A percentile compares a stretch with the other conserved stretches of the same genome.
These are phyloP conservation scores for Didymella pomorum DNA, from an alignment of 2,329 filamentous ascomycete species.

Conservation along the genomic window DNA sequence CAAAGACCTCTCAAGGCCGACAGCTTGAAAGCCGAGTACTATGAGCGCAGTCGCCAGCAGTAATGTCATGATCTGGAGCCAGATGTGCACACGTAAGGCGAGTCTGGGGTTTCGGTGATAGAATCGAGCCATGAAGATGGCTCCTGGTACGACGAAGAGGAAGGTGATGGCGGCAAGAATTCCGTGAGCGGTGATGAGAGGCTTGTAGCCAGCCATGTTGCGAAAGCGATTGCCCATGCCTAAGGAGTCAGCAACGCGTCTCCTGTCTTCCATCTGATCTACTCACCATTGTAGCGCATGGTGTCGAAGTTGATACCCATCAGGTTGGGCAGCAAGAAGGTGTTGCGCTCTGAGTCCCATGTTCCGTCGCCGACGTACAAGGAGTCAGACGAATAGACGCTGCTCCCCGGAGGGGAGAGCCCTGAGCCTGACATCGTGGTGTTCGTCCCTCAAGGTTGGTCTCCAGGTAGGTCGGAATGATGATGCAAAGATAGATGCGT, in stretches of 20 bases:
- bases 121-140: constrained; percentile 79
- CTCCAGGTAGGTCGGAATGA: constrained; percentile 5
- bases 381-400: constrained; percentile 76
- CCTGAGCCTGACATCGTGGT: constrained; percentile 43
- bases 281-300: constrained; percentile 81
- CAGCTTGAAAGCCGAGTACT: constrained; percentile 78
- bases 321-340: constrained; percentile 79
- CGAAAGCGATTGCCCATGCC: constrained; percentile 85
- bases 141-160: constrained; percentile 73
- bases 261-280: not conserved
- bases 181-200: constrained; percentile 74
- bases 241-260: constrained; percentile 46
- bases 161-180: constrained; percentile 77
- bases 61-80: constrained; percentile 74
- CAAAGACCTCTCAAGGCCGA: constrained; percentile 73
- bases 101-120: constrained; percentile 68
- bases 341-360: constrained; percentile 80
- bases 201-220: constrained; percentile 73
- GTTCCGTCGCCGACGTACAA: constrained; percentile 82
- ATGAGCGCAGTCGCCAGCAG: constrained; percentile 75
- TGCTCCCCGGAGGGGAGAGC: constrained; percentile 74
- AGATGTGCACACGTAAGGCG: constrained; percentile 75
- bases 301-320: constrained; percentile 80
- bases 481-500: constrained; percentile 22
- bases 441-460: constrained; percentile 1